Conservation (phyloP, 1,284 basidiomycete species). For the Anthracocystis walkeri region DNA sequence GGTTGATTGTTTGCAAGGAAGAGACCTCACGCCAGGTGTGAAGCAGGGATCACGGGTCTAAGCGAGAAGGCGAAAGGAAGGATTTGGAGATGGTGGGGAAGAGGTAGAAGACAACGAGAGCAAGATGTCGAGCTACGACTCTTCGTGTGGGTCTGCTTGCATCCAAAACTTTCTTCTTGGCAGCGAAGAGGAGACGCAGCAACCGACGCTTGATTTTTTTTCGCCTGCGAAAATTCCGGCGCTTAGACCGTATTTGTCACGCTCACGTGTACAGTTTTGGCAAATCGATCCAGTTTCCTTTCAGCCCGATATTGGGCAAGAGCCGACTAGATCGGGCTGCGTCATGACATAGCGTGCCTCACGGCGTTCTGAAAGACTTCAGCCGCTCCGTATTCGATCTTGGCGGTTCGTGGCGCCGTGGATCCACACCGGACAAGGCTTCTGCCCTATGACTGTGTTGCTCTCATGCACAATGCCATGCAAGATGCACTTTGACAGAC, state of each 20-base stretch:
- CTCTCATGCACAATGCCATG: conserved; percentile 2
- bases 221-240: no score
- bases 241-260: no score
- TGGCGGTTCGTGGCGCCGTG: not conserved
- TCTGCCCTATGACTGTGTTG: not conserved
- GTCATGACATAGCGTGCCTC: conserved; percentile 26
- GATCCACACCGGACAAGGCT: not conserved
- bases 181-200: no score
- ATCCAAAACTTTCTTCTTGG: not conserved
- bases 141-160: conserved; percentile 2
- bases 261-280: no score
- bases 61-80: conserved; percentile 9
- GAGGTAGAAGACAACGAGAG: not conserved
- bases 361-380: not conserved
- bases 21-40: conserved; percentile 55
- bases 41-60: conserved; percentile 55
- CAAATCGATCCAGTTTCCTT: no score
- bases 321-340: conserved; percentile 49
- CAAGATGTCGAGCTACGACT: not conserved
- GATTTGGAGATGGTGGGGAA: conserved; percentile 18
- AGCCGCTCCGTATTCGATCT: not conserved
- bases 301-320: no score
- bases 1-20: conserved; percentile 1
- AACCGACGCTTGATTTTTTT: no score
- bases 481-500: conserved; percentile 23